Evolutionary conservation across 73 alveolate species (phyloP).

Genomic region (Paraurostyla sp.): DNA sequence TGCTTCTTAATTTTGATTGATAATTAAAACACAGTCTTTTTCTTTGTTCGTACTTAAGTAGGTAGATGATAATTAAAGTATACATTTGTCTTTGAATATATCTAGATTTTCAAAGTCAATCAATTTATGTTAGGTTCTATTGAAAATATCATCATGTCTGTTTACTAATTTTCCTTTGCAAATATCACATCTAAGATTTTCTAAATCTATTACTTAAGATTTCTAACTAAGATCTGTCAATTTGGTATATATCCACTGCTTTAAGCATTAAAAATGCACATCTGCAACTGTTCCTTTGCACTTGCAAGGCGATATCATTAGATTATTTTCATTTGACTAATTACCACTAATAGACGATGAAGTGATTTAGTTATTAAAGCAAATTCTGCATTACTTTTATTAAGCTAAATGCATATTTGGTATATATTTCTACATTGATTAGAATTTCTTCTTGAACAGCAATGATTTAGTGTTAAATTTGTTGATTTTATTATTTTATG

Average conservation of each 20-base stretch:
- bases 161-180: neutral
- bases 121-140: neutral
- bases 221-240: neutral
- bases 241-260: neutral
- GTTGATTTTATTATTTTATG: too few relatives aligned
- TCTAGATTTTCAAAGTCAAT: neutral
- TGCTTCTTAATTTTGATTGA: neutral
- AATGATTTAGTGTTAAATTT: too few relatives aligned
- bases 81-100: neutral
- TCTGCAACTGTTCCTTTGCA: slow-evolving; percentile 2
- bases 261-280: slow-evolving; percentile 6
- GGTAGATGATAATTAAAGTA: neutral
- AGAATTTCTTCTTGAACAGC: too few relatives aligned
- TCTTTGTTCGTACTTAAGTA: neutral
- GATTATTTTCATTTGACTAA: neutral
- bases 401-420: too few relatives aligned
- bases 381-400: slow-evolving; percentile 8
- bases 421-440: neutral
- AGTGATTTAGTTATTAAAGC: neutral
- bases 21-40: neutral
- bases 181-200: neutral
- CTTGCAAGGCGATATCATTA: neutral
- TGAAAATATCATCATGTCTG: neutral
- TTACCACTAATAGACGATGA: neutral
- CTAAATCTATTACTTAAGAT: neutral